Percentiles rank a stretch among this genome's conserved stretches.
Conservation (phyloP, 2,329 filamentous ascomycete species). For the Grosmannia clavigera region DNA sequence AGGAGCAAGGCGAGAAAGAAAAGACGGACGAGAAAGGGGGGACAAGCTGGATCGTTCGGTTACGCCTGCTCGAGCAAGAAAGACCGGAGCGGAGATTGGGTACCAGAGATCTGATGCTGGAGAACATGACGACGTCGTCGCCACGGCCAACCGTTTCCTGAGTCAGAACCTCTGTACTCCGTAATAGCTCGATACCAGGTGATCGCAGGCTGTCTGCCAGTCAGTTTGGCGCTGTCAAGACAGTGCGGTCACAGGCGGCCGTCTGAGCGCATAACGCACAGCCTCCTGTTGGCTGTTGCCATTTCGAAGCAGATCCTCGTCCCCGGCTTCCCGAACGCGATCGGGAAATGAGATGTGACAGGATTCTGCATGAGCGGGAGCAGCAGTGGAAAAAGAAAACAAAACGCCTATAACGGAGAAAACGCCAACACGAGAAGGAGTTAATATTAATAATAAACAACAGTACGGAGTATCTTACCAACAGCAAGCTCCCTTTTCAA, state of each 20-base stretch:
- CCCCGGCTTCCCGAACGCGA: background rate
- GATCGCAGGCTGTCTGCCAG: too few relatives aligned
- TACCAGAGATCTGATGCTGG: too few relatives aligned
- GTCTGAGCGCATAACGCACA: too few relatives aligned
- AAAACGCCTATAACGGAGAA: background rate
- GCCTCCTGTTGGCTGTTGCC: background rate
- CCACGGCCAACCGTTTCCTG: too few relatives aligned
- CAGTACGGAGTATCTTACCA: background rate
- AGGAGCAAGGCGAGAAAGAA: background rate
- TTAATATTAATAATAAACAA: background rate
- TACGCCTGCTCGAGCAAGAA: background rate
- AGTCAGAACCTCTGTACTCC: too few relatives aligned
- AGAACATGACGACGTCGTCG: too few relatives aligned
- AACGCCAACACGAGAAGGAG: background rate
- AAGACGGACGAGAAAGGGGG: background rate
- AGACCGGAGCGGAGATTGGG: too few relatives aligned
- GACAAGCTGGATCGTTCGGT: background rate
- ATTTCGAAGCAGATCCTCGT: background rate
- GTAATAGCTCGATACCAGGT: too few relatives aligned
- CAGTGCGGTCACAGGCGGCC: too few relatives aligned
- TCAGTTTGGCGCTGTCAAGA: too few relatives aligned
- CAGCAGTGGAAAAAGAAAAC: background rate
- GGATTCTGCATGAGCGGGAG: background rate
- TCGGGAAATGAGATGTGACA: conserved; percentile 3
- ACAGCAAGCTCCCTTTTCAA: background rate